A percentile compares a stretch with the other conserved stretches of the same genome.
phyloP scores from a whole-genome alignment of 2,329 filamentous ascomycete genomes.

The Rosellinia necatrix region DNA sequence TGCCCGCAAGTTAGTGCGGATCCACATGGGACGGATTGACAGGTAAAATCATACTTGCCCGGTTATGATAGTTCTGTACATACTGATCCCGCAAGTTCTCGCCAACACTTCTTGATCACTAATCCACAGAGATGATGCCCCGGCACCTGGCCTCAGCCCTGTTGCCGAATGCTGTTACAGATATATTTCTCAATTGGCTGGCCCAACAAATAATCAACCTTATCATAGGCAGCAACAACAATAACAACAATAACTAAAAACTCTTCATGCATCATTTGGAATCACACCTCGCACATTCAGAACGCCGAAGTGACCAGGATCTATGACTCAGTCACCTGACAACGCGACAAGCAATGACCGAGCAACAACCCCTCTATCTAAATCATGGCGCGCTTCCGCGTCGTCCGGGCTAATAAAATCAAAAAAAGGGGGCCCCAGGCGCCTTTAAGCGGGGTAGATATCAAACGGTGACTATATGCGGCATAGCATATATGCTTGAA shows the following conservation, averaged over 20 bases:
- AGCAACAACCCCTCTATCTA: not conserved
- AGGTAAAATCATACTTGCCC: no score
- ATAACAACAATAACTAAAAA: not conserved
- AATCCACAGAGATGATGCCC: slow-evolving; percentile 10
- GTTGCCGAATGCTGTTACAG: no score
- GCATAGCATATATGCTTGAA: not conserved
- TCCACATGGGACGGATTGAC: no score
- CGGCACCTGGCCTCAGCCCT: slow-evolving; percentile 2
- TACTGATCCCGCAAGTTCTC: not conserved
- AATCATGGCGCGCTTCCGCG: slow-evolving; percentile 2
- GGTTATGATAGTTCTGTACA: no score
- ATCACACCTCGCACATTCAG: not conserved
- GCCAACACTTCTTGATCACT: slow-evolving; percentile 10
- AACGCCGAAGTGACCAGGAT: slow-evolving; percentile 1
- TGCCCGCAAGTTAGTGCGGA: no score
- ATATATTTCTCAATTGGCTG: not conserved
- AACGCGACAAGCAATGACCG: slow-evolving; percentile 27
- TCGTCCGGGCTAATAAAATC: not conserved
- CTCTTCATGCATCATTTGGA: not conserved
- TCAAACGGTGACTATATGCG: not conserved
- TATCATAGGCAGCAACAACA: not conserved
- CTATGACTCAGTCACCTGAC: slow-evolving; percentile 34
- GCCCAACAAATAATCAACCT: slow-evolving; percentile 20
- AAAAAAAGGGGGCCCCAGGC: no score
- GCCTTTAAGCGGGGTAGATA: slow-evolving; percentile 1